A percentile compares a stretch with the other conserved stretches of the same genome.
These are phyloP conservation scores for Hypoxylon sp. DNA, from an alignment of 2,329 filamentous ascomycete species.

Conservation along the genomic window DNA sequence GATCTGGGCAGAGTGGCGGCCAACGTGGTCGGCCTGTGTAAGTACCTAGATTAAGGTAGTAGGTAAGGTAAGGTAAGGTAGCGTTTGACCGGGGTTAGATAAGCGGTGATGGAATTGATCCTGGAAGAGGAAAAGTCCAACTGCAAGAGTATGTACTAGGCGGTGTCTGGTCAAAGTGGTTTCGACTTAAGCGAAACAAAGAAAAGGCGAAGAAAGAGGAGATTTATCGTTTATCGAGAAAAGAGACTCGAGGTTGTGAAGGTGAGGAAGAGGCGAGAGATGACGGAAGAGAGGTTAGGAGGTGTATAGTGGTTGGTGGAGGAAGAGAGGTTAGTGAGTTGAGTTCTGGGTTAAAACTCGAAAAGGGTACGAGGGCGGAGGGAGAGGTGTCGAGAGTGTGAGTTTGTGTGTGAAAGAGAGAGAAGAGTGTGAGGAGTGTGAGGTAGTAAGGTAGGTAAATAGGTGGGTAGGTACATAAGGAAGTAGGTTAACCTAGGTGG, in stretches of 20 bases:
- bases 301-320: conserved; percentile 35
- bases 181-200: conserved; percentile 24
- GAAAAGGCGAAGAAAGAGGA: conserved; percentile 39
- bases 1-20: conserved; percentile 36
- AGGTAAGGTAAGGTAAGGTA: conserved; percentile 34
- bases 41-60: conserved; percentile 23
- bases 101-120: conserved; percentile 42
- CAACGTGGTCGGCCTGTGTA: conserved; percentile 10
- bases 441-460: conserved; percentile 28
- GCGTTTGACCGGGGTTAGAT: conserved; percentile 43
- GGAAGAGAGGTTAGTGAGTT: conserved; percentile 23
- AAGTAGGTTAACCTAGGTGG: neutral
- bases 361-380: conserved; percentile 40
- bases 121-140: conserved; percentile 34
- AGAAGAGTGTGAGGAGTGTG: conserved; percentile 20
- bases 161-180: conserved; percentile 31
- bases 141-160: conserved; percentile 24
- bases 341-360: conserved; percentile 38
- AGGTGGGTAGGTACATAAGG: conserved; percentile 27
- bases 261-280: conserved; percentile 39
- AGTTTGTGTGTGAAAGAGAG: conserved; percentile 36
- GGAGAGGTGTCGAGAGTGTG: conserved; percentile 40
- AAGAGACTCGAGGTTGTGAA: conserved; percentile 26
- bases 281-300: conserved; percentile 43
- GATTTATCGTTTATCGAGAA: conserved; percentile 39